Evolutionary conservation across 1,139 yeast genomes (phyloP), one percentile per base, ranked within the genome.

Genomic region (Meyerozyma carpophila): DNA sequence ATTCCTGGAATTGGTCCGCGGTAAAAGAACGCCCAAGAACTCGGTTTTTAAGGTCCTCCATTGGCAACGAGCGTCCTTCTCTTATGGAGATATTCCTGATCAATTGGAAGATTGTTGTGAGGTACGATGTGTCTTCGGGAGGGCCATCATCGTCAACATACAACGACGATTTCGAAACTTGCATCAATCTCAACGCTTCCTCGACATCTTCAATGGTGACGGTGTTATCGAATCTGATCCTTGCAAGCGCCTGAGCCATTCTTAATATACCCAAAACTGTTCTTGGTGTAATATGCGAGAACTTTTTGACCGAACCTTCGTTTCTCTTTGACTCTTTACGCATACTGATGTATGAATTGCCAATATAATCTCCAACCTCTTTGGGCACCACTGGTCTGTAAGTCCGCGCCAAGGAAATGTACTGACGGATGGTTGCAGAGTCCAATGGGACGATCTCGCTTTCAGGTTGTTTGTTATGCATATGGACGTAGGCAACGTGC

Each of bases 401-500:
- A 31, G 83, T 75, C 57, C 96, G 82, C 0, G 99, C 98, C 58
- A 81, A 73, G 5, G 95, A 84, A 50, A 94, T 85, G 59, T 81
- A 93, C 61, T 89, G 96, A 57, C 98, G 81, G 57, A 94, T 84
- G 27, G 90, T 80, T 18, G 78, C 65, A 1, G 96, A 83, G 50
- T 84, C 91, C 40, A 93, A 70, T 5, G 97, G 95, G 48, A 78
- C 82, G 49, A 82, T 79, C 41, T 77, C 85, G 73, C 80, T 73
- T 37, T 76, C 81, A 11, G 98, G 98, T 57, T 91, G 97, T 46
- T 72, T 77, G 63, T 84, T 86, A 65, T 87, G 85, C 93, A 89
- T 90, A 66, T 94, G 99, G 39, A 94, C 99, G 59, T 80, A 89
- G 11, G 98, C 84, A 48, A 94, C 98, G 65, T 94, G 98, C 51